phyloP scores from a whole-genome alignment of 1,284 basidiomycete genomes.

The Leccinum griseonigrum region DNA sequence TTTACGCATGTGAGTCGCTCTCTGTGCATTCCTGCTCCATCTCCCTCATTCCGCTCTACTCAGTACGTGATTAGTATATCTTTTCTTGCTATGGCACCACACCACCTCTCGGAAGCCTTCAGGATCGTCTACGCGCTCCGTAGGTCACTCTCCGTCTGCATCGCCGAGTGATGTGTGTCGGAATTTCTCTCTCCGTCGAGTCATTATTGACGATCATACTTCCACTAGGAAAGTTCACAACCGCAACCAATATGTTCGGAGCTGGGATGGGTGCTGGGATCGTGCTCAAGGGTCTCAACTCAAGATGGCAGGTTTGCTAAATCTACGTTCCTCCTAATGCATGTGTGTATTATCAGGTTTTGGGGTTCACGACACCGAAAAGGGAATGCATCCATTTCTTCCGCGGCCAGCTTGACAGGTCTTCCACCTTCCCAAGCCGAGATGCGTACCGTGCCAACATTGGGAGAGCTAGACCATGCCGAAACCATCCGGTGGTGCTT shows the following conservation, averaged over 20 bases:
- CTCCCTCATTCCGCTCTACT: constrained; percentile 18
- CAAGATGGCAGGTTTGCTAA: constrained; percentile 67
- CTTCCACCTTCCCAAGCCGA: constrained; percentile 48
- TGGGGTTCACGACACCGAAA: constrained; percentile 52
- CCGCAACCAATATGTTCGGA: constrained; percentile 49
- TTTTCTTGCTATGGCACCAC: constrained; percentile 46
- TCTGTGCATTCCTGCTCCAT: constrained; percentile 3
- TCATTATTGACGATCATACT: constrained; percentile 27
- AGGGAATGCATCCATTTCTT: constrained; percentile 63
- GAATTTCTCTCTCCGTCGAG: not conserved
- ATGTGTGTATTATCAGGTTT: constrained; percentile 44
- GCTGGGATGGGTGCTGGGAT: constrained; percentile 48
- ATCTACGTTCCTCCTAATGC: constrained; percentile 5
- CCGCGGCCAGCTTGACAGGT: constrained; percentile 52
- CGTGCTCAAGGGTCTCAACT: constrained; percentile 51
- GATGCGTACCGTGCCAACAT: constrained; percentile 43
- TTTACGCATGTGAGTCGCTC: constrained; percentile 31
- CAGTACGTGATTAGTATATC: constrained; percentile 33
- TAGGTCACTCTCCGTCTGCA: constrained; percentile 55
- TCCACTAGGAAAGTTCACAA: constrained; percentile 44
- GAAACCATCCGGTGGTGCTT: constrained; percentile 52
- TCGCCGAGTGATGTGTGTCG: constrained; percentile 53
- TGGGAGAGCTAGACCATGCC: constrained; percentile 51
- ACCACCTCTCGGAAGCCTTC: constrained; percentile 62
- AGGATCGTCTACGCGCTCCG: constrained; percentile 61